Evolutionary conservation across 306 rosid genomes (phyloP), one percentile per base, ranked within the genome.

Genomic region (Quercus berberidifolia): DNA sequence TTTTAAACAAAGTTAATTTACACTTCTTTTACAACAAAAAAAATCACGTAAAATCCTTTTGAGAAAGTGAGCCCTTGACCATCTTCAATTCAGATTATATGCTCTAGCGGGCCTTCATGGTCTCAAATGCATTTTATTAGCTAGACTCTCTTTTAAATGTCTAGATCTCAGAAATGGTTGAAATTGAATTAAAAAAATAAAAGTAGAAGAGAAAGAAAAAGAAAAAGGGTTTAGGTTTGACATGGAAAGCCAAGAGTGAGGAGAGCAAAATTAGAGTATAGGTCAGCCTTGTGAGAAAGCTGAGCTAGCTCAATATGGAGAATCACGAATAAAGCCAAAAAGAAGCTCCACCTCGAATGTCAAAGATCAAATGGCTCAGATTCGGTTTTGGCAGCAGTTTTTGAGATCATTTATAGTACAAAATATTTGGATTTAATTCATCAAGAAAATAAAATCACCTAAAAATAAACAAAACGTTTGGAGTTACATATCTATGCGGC

Each of bases 261-360:
- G 83, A 74, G 81, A 73, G 81, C 78, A 80, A 78, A 60, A 71
- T 56, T 49, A 78, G 86, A 76, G 86, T 78, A 49, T 2, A 83
- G 85, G 84, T 78, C 87, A 87, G 91, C 81, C 88, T 75, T 79
- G 85, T 62, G 87, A 76, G 85, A 85, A 86, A 86, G 88, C 82
- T 76, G 41, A 54, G 75, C 62, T 25, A 85, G 75, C 76, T 81
- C 10, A 41, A 41, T 41, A 14, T 73, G n/a, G 74, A 83, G 81
- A 82, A 86, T 84, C 81, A 74, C 79, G 82, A 86, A 90, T 86
- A 86, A 84, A 90, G 90, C 85, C 85, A 75, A 77, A 75, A 73
- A 78, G 82, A 81, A 59, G 69, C 69, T 82, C 75, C 63, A 80
- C 58, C 63, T 70, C 18, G 88, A 87, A 85, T 79, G 84, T 87